phyloP scores from a whole-genome alignment of 1,284 basidiomycete species.

The Rhodotorula sp. region DNA sequence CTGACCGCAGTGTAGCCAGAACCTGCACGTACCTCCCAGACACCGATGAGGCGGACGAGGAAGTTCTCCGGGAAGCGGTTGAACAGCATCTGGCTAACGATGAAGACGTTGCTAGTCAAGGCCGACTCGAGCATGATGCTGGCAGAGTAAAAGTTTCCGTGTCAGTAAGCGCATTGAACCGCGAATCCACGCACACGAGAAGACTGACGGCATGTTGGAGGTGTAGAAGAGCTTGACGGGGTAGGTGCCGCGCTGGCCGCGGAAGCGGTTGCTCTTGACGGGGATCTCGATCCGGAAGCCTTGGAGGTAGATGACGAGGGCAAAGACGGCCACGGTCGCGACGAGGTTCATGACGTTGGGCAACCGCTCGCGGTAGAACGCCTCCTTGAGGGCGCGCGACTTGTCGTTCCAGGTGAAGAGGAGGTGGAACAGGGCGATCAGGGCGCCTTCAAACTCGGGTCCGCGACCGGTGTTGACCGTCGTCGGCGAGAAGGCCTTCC shows the following conservation, averaged over 20 bases:
- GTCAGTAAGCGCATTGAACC: too few species aligned
- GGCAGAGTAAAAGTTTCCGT: slow-evolving; percentile 42
- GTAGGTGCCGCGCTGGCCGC: slow-evolving; percentile 90
- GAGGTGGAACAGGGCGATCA: slow-evolving; percentile 95
- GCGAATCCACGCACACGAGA: too few species aligned
- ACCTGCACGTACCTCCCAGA: slow-evolving; percentile 77
- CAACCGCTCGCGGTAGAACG: slow-evolving; percentile 94
- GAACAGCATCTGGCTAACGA: slow-evolving; percentile 93
- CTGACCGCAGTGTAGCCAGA: not conserved
- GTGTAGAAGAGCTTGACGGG: slow-evolving; percentile 99
- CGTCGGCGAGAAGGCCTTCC: slow-evolving; percentile 98
- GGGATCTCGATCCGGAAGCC: slow-evolving; percentile 99
- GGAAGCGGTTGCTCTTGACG: slow-evolving; percentile 93
- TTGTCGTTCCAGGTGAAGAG: slow-evolving; percentile 99
- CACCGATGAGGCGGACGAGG: slow-evolving; percentile 82
- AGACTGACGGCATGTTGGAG: slow-evolving; percentile 34
- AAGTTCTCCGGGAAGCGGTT: slow-evolving; percentile 88
- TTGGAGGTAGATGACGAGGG: slow-evolving; percentile 94
- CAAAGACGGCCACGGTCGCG: slow-evolving; percentile 87
- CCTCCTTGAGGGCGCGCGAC: slow-evolving; percentile 91
- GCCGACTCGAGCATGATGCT: slow-evolving; percentile 98
- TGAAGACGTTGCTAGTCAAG: slow-evolving; percentile 90
- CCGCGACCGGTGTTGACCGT: slow-evolving; percentile 97
- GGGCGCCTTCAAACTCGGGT: slow-evolving; percentile 95
- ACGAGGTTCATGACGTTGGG: slow-evolving; percentile 98